Evolutionary conservation across 768 basidiomycete species (phyloP).

Genomic region (Gelatoporia subvermispora): DNA sequence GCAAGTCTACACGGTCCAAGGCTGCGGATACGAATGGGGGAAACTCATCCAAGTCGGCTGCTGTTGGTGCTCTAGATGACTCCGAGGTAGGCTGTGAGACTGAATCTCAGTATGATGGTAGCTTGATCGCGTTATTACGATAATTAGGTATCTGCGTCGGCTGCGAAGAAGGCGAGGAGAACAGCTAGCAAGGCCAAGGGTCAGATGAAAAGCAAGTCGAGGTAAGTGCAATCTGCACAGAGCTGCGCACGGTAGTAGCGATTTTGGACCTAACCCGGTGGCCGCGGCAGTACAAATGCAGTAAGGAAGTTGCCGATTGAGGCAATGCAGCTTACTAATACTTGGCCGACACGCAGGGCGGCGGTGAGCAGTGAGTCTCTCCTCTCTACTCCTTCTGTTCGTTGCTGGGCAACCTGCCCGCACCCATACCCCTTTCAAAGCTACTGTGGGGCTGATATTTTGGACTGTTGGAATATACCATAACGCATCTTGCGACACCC

Average conservation of each 20-base stretch:
- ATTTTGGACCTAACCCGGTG: slow-evolving; percentile 10
- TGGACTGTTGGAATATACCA: not conserved
- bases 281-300: slow-evolving; percentile 7
- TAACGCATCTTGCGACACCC: not conserved
- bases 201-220: not conserved
- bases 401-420: slow-evolving; percentile 10
- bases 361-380: not conserved
- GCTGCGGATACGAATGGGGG: not conserved
- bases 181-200: slow-evolving; percentile 5
- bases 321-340: slow-evolving; percentile 2
- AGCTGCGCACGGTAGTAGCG: not conserved
- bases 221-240: not conserved
- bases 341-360: slow-evolving; percentile 1
- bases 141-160: not conserved
- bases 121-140: too few relatives aligned
- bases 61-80: not conserved
- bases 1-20: not conserved
- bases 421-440: slow-evolving; percentile 1
- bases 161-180: slow-evolving; percentile 17
- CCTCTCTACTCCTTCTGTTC: not conserved
- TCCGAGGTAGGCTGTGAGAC: not conserved
- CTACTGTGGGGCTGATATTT: not conserved
- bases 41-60: not conserved
- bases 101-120: too few relatives aligned
- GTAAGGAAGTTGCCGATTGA: slow-evolving; percentile 8